phyloP scores from a whole-genome alignment of 176 grass and related monocot genomes.

The Eragrostis nindensis region DNA sequence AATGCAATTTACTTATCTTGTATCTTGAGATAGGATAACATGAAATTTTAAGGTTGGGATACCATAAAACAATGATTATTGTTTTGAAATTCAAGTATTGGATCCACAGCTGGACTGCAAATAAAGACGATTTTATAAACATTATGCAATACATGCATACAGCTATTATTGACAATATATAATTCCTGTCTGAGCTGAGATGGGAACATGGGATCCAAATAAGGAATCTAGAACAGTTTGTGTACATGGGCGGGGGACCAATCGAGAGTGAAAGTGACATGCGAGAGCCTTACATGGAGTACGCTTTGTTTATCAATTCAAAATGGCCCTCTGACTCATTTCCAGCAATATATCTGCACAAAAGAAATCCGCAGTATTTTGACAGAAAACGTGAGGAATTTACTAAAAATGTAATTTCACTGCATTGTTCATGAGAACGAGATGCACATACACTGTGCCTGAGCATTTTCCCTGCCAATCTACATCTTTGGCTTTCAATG shows the following conservation, averaged over 20 bases:
- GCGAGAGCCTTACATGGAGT: slow-evolving; percentile 79
- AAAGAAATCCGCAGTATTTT: slow-evolving; percentile 26
- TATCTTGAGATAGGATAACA: background rate
- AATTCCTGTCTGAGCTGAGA: slow-evolving; percentile 11
- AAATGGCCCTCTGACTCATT: slow-evolving; percentile 88
- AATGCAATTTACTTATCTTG: background rate
- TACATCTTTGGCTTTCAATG: slow-evolving; percentile 69
- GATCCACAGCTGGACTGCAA: background rate
- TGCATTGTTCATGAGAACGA: slow-evolving; percentile 15
- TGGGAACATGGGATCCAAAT: background rate
- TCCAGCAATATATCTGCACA: slow-evolving; percentile 90
- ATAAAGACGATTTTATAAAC: background rate
- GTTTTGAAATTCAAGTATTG: background rate
- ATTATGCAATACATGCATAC: background rate
- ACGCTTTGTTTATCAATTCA: slow-evolving; percentile 86
- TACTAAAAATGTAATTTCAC: background rate
- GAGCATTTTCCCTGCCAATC: slow-evolving; percentile 97
- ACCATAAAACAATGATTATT: background rate
- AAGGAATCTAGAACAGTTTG: background rate
- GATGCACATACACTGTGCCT: slow-evolving; percentile 82
- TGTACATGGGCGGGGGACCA: background rate
- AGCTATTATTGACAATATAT: background rate
- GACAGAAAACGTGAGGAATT: background rate
- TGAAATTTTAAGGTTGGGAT: background rate
- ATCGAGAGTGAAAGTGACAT: slow-evolving; percentile 21